Evolutionary conservation across 1,284 basidiomycete species (phyloP).

Genomic region (Pseudozyma pruni): DNA sequence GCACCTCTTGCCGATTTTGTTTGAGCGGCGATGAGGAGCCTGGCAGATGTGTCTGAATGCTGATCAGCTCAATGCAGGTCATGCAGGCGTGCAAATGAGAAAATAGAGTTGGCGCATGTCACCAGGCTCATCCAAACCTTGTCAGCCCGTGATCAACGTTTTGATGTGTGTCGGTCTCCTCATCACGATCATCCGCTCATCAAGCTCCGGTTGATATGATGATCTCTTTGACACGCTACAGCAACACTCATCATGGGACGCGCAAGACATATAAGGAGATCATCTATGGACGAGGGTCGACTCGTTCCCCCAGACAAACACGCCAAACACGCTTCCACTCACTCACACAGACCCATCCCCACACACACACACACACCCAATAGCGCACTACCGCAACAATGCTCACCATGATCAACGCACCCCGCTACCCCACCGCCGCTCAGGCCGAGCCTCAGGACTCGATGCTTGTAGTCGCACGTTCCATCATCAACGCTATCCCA

Average conservation of each 20-base stretch:
- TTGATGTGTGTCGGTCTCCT: slow-evolving; percentile 5
- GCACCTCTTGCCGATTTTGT: background rate
- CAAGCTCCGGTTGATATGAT: background rate
- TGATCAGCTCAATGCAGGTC: slow-evolving; percentile 9
- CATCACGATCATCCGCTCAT: slow-evolving; percentile 10
- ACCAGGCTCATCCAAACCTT: background rate
- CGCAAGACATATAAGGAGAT: slow-evolving; percentile 9
- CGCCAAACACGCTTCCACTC: too few relatives aligned
- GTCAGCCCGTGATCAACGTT: background rate
- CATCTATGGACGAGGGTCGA: background rate
- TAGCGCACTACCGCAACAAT: background rate
- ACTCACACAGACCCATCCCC: background rate
- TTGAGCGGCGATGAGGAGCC: background rate
- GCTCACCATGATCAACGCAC: slow-evolving; percentile 1
- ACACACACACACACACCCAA: background rate
- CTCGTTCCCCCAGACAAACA: background rate
- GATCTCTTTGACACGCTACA: background rate
- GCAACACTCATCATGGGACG: too few relatives aligned
- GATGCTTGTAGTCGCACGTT: slow-evolving; percentile 7
- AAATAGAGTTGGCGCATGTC: background rate
- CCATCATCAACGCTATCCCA: slow-evolving; percentile 9
- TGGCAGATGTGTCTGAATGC: slow-evolving; percentile 8
- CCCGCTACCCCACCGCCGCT: slow-evolving; percentile 17
- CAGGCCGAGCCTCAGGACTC: slow-evolving; percentile 5
- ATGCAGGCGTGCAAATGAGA: slow-evolving; percentile 4